Percentiles rank a stretch among this genome's conserved stretches.
Evolutionary conservation across 192 early-diverging fungal species (phyloP).

Genomic region (Backusella psychrophila): DNA sequence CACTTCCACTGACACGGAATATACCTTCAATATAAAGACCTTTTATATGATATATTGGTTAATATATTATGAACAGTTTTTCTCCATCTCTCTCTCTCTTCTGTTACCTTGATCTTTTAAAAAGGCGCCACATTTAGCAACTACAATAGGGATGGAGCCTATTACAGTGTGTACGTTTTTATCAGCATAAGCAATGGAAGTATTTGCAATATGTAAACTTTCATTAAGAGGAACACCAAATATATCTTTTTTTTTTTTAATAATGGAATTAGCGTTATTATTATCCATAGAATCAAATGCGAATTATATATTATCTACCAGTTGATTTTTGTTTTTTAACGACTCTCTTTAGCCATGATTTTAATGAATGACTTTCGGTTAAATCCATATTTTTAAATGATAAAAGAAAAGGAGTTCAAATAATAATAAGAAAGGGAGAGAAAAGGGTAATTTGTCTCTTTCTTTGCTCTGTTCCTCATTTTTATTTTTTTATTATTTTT

Average conservation of each 20-base stretch:
- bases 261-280: neutral
- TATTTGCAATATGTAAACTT: constrained; percentile 21
- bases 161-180: constrained; percentile 12
- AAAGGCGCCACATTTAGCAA: constrained; percentile 37
- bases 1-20: constrained; percentile 76
- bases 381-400: neutral
- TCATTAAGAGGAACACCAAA: constrained; percentile 33
- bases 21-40: constrained; percentile 55
- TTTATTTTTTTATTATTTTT: constrained; percentile 14
- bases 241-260: constrained; percentile 4
- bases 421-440: constrained; percentile 6
- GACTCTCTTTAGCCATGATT: constrained; percentile 10
- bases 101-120: constrained; percentile 36
- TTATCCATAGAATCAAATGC: neutral
- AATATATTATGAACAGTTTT: neutral
- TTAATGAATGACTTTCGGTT: neutral
- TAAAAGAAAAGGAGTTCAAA: neutral
- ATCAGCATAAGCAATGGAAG: constrained; percentile 28
- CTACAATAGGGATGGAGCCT: constrained; percentile 31
- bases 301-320: neutral
- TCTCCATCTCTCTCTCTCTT: neutral
- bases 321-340: constrained; percentile 2
- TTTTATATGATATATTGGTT: neutral
- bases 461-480: neutral
- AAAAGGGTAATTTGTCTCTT: neutral